Base-by-base conservation (phyloP, 345 rosid species). In the Eucalyptus microcorys region DNA sequence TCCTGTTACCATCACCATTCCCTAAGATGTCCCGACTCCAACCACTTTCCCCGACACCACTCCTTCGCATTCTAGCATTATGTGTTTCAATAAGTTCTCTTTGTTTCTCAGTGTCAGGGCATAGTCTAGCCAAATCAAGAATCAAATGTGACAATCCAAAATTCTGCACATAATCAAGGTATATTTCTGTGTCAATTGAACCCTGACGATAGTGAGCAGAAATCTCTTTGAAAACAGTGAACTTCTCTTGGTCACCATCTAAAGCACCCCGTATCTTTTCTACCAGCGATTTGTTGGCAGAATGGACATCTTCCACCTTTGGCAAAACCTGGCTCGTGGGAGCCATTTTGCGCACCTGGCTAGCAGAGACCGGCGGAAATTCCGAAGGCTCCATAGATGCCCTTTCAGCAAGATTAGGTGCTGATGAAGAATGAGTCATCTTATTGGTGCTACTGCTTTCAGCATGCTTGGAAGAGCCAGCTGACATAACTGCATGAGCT, bases 181-280 rank as follows among this genome's bases (percentile, higher is more conserved):
- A 98, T 43, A 71, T 93, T 85, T 26, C 91, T 14, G 97, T 91
- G 89, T 93, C 94, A 87, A 98, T 93, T 26, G 91, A 93, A 92
- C 97, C 99, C 91, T 94, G 97, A 66, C 99, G 97, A 93, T 96
- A 97, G 92, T 90, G 95, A 88, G 93, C 95, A 90, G 99, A 95
- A 79, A 96, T 90, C 53, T 93, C 96, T 88, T 96, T 98, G 81
- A 98, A 96, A 89, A 95, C 91, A 91, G 92, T 87, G 88, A 90
- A 97, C 84, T 93, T 91, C 40, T 96, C 98, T 92, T 97, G 95
- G 86, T 98, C 96, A 89, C 92, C 87, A 37, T 92, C 94, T 52
- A 98, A 93, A 15, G 97, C 99, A 88, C 94, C 80, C 40, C 94
- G 95, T 80, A 97, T 95, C 91, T 93, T 95, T 92, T 98, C 99